A percentile compares a stretch with the other conserved stretches of the same genome.
Evolutionary conservation across 345 rosid species (phyloP).

Genomic region (Aquilaria malaccensis): DNA sequence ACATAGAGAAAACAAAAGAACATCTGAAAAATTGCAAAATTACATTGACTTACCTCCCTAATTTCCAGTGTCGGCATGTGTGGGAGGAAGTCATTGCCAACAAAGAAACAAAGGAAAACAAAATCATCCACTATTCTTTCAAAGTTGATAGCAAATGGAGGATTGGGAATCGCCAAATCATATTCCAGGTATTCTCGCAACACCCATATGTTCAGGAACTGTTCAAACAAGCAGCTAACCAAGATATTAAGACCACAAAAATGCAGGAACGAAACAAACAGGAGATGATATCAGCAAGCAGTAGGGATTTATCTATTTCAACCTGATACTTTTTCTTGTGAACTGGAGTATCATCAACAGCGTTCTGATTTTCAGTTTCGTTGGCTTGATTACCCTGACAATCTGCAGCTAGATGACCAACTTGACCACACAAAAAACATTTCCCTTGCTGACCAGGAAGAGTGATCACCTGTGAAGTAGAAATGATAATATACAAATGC

Average conservation of each 20-base stretch:
- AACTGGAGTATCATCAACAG: conserved; percentile 59
- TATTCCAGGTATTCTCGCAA: conserved; percentile 84
- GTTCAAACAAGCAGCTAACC: conserved; percentile 19
- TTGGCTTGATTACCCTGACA: conserved; percentile 64
- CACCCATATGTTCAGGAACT: conserved; percentile 95
- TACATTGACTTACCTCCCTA: conserved; percentile 62
- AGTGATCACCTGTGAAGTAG: conserved; percentile 51
- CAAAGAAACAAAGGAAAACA: conserved; percentile 96
- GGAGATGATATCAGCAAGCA: background rate
- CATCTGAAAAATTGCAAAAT: conserved; percentile 8
- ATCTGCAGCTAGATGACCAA: conserved; percentile 95
- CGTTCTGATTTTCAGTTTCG: conserved; percentile 31
- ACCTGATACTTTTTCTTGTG: conserved; percentile 99
- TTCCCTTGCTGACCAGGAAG: conserved; percentile 94
- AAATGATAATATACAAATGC: background rate
- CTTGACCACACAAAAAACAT: conserved; percentile 87
- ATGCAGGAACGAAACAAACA: background rate
- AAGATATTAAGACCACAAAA: conserved; percentile 4
- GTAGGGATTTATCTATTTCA: conserved; percentile 11
- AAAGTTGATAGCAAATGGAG: conserved; percentile 76
- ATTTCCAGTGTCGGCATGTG: conserved; percentile 99
- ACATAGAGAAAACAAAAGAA: background rate
- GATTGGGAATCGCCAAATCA: conserved; percentile 74
- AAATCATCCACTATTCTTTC: conserved; percentile 95
- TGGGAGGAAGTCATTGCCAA: conserved; percentile 98